Evolutionary conservation across 495 filamentous ascomycete genomes (phyloP), one percentile per base, ranked within the genome.

Genomic region (Parathielavia appendiculata): DNA sequence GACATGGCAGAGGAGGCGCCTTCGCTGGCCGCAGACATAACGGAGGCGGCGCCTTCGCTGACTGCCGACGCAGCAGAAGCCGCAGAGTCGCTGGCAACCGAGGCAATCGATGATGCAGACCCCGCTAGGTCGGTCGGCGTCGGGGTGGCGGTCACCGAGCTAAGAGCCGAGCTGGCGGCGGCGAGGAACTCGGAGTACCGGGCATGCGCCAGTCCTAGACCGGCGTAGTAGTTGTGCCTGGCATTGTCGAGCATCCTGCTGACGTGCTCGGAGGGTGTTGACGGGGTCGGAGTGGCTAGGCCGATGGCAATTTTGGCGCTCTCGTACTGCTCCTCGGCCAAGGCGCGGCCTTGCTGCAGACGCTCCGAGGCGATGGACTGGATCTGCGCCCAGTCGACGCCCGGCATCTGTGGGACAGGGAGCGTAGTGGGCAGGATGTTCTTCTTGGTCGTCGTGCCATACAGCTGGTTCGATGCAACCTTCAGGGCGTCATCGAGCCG

Each of bases 181-280:
- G 76, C 77, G 8, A 91, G 58, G 63, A 92, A 91, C 30, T 85
- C 83, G 11, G 86, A 83, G 63, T 90, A 92, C 19, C 83, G 82
- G 44, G 84, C 88, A 65, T 93, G 87, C 4, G 89, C 89, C 20
- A 90, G 61, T 16, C 89, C 89, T 53, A 92, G 61, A 11, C 83
- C 87, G 55, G 89, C 85, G 62, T 91, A 91, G 68, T 91, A 93
- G 61, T 85, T 86, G 53, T 83, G 76, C 59, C 82, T 83, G 30
- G 86, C 84, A 43, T 81, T 72, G 55, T 84, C 80, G 19, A 82
- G 74, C 10, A 87, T 61, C 61, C 85, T 80, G 60, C 76, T 74
- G 16, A 75, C 74, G 44, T 76, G 69, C 43, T 76, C 68, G 43
- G 73, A 58, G 17, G 69, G 70, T 13, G 69, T 68, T 13, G 81